Base-by-base conservation (phyloP, 2,329 filamentous ascomycete genomes). In the Epichloe festucae region DNA sequence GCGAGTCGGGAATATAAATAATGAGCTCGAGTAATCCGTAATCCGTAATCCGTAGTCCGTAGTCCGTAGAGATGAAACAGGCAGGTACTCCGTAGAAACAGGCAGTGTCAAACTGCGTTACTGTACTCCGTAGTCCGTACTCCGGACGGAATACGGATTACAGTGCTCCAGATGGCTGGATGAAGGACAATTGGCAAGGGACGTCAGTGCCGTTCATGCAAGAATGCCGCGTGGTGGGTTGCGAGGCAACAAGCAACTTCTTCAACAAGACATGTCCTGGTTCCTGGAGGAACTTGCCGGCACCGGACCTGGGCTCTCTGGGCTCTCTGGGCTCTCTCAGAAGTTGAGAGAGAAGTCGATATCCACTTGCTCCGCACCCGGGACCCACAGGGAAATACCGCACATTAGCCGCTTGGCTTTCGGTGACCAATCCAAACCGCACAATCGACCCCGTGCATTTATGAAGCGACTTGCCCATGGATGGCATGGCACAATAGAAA, bases 181-280 rank as follows among this genome's bases (percentile, higher is more conserved):
- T 50, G 19, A 14, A 19, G 38, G 23, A 27, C 46, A 48, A 17
- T 17, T 17, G 17, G 17, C 17, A 17, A 17, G 49, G 50, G 48
- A 57, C 50, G 53, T 55, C 48, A 57, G 50, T 49, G 5, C 12
- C 43, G 21, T 48, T 31, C 55, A 55, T 56, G 58, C 57, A 55
- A 59, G 53, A 60, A 52, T 57, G 52, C 57, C 54, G 58, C 56
- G 46, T 41, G 58, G 57, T 56, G 56, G 23, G 23, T 44, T 48
- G 44, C 27, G 43, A 46, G 40, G 41, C 34, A 17, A 4, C 31
- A 50, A 27, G 17, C 44, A 38, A 17, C 34, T n/a, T 39, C n/a
- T 42, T 51, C 49, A 55, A 49, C 46, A 55, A 49, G 51, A 51
- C 53, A 55, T 53, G 52, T 50, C 31, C 31, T 31, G 31, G 31